Conservation (phyloP, 176 grass and related monocot species). For the Paspalum vaginatum region DNA sequence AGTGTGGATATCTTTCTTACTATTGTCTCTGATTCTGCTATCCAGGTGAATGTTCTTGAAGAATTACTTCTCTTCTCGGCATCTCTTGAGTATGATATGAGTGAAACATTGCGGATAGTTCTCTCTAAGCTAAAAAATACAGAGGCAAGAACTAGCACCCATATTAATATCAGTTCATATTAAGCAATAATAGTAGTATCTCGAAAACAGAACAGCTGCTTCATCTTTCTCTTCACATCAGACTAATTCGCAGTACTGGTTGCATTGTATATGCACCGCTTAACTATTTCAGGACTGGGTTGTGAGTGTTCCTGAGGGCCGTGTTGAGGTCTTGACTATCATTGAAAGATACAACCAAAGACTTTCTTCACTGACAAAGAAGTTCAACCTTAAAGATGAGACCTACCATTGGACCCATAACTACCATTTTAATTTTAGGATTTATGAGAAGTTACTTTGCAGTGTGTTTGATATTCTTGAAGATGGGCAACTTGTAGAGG, state of each 20-base stretch:
- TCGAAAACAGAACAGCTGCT: constrained; percentile 1
- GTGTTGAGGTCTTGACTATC: constrained; percentile 65
- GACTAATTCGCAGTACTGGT: neutral
- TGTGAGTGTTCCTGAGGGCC: constrained; percentile 65
- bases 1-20: constrained; percentile 17
- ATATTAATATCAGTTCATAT: constrained; percentile 30
- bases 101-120: constrained; percentile 60
- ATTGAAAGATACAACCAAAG: constrained; percentile 70
- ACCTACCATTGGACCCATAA: constrained; percentile 72
- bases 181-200: constrained; percentile 25
- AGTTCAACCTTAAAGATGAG: constrained; percentile 62
- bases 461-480: constrained; percentile 96
- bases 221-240: constrained; percentile 16
- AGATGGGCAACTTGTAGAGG: constrained; percentile 90
- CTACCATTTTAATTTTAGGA: constrained; percentile 79
- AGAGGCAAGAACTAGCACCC: constrained; percentile 58
- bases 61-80: constrained; percentile 69
- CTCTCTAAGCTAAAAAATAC: constrained; percentile 74
- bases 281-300: constrained; percentile 71
- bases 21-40: constrained; percentile 39
- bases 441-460: constrained; percentile 87
- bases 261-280: constrained; percentile 25
- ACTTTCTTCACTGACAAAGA: constrained; percentile 54
- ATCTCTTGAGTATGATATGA: constrained; percentile 51
- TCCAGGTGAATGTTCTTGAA: constrained; percentile 86